A percentile compares a stretch with the other conserved stretches of the same genome.
These are phyloP conservation scores for Leccinum obscurum DNA, from an alignment of 768 basidiomycete species.

Conservation along the genomic window DNA sequence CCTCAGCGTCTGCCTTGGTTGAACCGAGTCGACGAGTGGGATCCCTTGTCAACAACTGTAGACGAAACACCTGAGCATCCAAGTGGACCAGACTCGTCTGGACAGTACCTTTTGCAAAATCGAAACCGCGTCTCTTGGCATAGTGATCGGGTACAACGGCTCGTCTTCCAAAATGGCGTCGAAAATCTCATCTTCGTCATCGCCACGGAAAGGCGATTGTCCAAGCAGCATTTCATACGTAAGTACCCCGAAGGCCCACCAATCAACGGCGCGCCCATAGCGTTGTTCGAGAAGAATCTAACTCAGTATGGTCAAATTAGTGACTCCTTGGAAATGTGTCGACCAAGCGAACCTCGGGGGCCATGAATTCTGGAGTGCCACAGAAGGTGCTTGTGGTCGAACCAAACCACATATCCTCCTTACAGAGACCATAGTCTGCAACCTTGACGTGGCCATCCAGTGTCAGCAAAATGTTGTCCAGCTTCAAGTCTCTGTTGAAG, in stretches of 20 bases:
- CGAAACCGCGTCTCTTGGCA: conserved; percentile 96
- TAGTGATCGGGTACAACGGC: conserved; percentile 97
- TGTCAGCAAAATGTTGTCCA: conserved; percentile 96
- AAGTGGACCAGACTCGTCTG: background rate
- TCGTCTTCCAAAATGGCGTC: conserved; percentile 99
- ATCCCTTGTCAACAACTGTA: conserved; percentile 92
- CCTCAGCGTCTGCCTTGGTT: conserved; percentile 89
- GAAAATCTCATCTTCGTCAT: conserved; percentile 99
- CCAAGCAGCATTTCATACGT: conserved; percentile 99
- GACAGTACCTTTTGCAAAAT: conserved; percentile 83
- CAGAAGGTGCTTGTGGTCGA: conserved; percentile 98
- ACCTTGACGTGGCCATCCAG: conserved; percentile 98
- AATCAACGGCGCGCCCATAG: conserved; percentile 97
- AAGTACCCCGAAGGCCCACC: conserved; percentile 99
- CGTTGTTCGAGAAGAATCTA: conserved; percentile 99
- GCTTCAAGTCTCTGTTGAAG: conserved; percentile 82
- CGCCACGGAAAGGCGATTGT: conserved; percentile 98
- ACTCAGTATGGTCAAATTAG: conserved; percentile 6
- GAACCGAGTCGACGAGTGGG: conserved; percentile 89
- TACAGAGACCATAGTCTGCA: conserved; percentile 98
- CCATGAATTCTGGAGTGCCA: conserved; percentile 99
- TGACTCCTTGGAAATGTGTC: background rate
- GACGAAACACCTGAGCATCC: conserved; percentile 6
- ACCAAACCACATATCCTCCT: conserved; percentile 98
- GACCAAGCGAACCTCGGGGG: conserved; percentile 77